Percentiles rank a stretch among this genome's conserved stretches.
Evolutionary conservation across 140 eudicot species (phyloP).

Genomic region (Oenanthe javanica): DNA sequence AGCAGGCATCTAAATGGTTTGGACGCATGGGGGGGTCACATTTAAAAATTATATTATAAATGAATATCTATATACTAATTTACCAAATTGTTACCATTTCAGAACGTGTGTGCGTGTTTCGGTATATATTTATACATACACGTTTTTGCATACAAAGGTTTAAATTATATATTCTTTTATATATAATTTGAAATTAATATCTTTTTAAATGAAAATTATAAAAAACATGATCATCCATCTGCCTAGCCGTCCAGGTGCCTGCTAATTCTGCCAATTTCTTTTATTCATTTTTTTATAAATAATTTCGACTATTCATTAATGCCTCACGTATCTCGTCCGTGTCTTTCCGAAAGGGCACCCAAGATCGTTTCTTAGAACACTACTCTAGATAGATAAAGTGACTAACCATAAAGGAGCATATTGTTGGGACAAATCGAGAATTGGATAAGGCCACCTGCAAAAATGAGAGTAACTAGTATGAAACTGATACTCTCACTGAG

Average conservation of each 20-base stretch:
- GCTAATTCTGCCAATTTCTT: background rate
- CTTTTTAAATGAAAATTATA: background rate
- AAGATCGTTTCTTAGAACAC: background rate
- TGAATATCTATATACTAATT: background rate
- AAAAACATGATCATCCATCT: background rate
- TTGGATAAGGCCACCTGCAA: constrained; percentile 97
- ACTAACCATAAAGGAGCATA: constrained; percentile 82
- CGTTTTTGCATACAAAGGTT: background rate
- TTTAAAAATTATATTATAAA: too few relatives aligned
- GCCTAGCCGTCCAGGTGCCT: background rate
- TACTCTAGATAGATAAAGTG: background rate
- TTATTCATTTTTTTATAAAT: background rate
- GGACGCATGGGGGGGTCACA: background rate
- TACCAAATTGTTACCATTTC: background rate
- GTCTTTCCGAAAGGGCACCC: background rate
- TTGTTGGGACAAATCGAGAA: constrained; percentile 64
- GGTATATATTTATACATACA: too few relatives aligned
- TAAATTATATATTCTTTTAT: too few relatives aligned
- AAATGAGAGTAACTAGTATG: constrained; percentile 6
- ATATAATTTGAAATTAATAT: too few relatives aligned
- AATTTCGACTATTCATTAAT: background rate
- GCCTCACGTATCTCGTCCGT: background rate
- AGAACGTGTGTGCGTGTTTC: background rate
- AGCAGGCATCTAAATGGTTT: background rate
- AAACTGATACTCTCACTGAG: background rate